Evolutionary conservation across 768 basidiomycete genomes (phyloP), one percentile per base, ranked within the genome.

Genomic region (Gymnopilus junonius): DNA sequence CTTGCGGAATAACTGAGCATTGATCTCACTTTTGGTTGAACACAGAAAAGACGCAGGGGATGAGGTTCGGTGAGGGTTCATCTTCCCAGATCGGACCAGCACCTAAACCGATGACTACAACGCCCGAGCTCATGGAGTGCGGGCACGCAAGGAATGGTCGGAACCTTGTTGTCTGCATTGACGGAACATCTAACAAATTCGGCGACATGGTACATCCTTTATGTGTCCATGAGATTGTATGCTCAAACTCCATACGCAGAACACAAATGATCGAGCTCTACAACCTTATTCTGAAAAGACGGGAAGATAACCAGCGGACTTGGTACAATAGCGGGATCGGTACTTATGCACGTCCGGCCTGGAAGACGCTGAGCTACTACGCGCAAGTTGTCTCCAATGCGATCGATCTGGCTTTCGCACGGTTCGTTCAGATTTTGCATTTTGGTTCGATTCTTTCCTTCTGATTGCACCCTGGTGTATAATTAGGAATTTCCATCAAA

Each of bases 241-340:
- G 29, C 15, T 5, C 3, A 53, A 25, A 40, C 46, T 5, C 4
- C 12, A 14, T 34, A 20, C 15, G 3, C 43, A 76, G 75, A 75
- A 73, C 35, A 74, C 74, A 1, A 75, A 76, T 48, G 73, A 63
- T 76, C 20, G 74, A 76, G 42, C 59, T 75, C 0, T 73, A 72
- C 53, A 64, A 58, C 45, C 65, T 66, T 1, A 55, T 76, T 12
- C 32, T 63, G 12, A 76, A 74, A 58, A 51, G 54, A 34, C 58
- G 53, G 1, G 51, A 25, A 14, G 29, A 64, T 20, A 53, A 60
- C 12, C 74, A 76, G 46, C 61, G 66, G 23, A 71, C 72, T 0
- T 75, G 69, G 65, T 76, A 76, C 65, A 72, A 71, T 37, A 76
- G 75, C 25, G 74, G 75, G 0, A 74, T 74, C 37, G 74, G 75